These are phyloP conservation scores for Boletus smithii DNA, from an alignment of 1,284 basidiomycete genomes.

Conservation along the genomic window DNA sequence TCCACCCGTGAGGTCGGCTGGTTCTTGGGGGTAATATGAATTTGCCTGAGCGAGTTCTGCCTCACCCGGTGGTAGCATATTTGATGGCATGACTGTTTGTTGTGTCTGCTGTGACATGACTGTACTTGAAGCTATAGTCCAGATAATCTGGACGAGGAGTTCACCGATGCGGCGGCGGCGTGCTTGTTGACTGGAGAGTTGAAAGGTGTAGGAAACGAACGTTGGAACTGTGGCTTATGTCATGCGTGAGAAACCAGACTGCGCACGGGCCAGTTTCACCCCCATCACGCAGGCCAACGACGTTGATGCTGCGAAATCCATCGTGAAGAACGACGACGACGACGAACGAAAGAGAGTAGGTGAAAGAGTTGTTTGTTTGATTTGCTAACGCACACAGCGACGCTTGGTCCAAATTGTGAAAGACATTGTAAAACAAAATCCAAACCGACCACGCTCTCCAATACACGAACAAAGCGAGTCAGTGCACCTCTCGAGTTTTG, in stretches of 20 bases:
- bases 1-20: slow-evolving; percentile 73
- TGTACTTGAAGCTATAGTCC: slow-evolving; percentile 1
- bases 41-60: slow-evolving; percentile 50
- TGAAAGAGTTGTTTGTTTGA: slow-evolving; percentile 39
- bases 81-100: slow-evolving; percentile 44
- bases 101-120: slow-evolving; percentile 39
- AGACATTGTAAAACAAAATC: slow-evolving; percentile 72
- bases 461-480: slow-evolving; percentile 56
- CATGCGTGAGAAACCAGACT: slow-evolving; percentile 37
- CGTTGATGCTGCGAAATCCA: slow-evolving; percentile 13
- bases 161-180: slow-evolving; percentile 14
- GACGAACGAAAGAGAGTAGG: slow-evolving; percentile 22
- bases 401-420: slow-evolving; percentile 63
- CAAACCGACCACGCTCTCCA: slow-evolving; percentile 49
- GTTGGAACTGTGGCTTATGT: slow-evolving; percentile 40
- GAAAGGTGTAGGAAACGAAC: slow-evolving; percentile 35
- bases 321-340: slow-evolving; percentile 22
- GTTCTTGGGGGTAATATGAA: slow-evolving; percentile 67
- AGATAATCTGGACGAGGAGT: slow-evolving; percentile 11
- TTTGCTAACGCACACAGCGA: slow-evolving; percentile 57
- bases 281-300: slow-evolving; percentile 23
- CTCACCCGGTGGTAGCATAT: slow-evolving; percentile 39
- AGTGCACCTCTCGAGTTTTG: not conserved
- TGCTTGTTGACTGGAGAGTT: slow-evolving; percentile 29
- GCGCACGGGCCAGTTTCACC: slow-evolving; percentile 37